Percentiles rank a stretch among this genome's conserved stretches.
Conservation (phyloP, 1,139 yeast species). For the Neolecta irregularis region DNA sequence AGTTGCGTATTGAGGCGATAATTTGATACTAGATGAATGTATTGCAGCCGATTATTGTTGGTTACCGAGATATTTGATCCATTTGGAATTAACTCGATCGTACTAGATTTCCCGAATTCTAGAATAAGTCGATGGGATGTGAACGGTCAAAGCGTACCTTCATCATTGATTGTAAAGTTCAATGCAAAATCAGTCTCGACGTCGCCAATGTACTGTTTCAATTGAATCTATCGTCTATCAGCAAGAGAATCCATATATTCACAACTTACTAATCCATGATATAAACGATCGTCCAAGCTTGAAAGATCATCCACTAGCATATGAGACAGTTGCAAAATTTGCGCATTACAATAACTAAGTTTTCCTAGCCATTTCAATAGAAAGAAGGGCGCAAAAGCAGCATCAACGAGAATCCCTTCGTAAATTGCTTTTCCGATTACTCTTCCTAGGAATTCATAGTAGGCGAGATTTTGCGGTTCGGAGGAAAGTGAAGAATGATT, state of each 20-base stretch:
- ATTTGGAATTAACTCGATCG: slow-evolving; percentile 44
- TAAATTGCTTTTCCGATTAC: slow-evolving; percentile 82
- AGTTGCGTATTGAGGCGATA: slow-evolving; percentile 58
- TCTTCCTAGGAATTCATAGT: slow-evolving; percentile 55
- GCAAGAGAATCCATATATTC: background rate
- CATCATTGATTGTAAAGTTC: slow-evolving; percentile 45
- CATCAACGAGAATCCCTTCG: slow-evolving; percentile 66
- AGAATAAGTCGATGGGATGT: background rate
- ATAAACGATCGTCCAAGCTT: slow-evolving; percentile 53
- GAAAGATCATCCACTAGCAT: slow-evolving; percentile 66
- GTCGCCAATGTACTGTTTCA: slow-evolving; percentile 39
- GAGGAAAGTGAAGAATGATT: slow-evolving; percentile 35
- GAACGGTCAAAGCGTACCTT: slow-evolving; percentile 19
- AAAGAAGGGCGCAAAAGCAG: slow-evolving; percentile 77
- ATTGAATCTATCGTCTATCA: slow-evolving; percentile 23
- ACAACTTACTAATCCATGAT: slow-evolving; percentile 36
- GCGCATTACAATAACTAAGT: slow-evolving; percentile 14
- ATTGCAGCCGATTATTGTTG: slow-evolving; percentile 48
- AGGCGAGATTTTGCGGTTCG: slow-evolving; percentile 1
- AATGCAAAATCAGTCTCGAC: slow-evolving; percentile 48
- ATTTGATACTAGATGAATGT: slow-evolving; percentile 63
- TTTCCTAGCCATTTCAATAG: slow-evolving; percentile 45
- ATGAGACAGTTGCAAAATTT: slow-evolving; percentile 20
- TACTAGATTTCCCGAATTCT: slow-evolving; percentile 22
- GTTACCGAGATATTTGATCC: slow-evolving; percentile 46